Base-by-base conservation (phyloP, 352 stramenopile genomes). In the Poterioochromonas sp. region DNA sequence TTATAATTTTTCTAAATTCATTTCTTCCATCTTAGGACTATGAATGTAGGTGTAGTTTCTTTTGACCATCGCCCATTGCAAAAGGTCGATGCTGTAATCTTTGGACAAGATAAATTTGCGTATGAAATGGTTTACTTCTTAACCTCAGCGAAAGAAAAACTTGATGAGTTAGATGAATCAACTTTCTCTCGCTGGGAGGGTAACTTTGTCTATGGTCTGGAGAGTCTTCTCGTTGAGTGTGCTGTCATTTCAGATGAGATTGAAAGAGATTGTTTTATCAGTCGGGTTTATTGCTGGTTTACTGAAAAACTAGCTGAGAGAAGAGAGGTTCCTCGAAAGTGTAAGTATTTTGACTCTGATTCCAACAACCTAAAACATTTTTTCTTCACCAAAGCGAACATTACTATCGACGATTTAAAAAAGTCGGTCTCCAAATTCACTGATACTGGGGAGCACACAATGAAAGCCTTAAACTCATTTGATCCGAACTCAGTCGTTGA, bases 111-210 rank as follows among this genome's bases (percentile, higher is more conserved):
- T 39, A 74, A 74, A 37, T 74, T 74, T 54, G 65, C 39, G 34
- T 74, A 58, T 54, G 65, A 74, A 54, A 74, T 74, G 65, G 29
- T 74, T 35, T 26, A 74, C 39, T 74, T 74, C 41, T 20, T 74
- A 8, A 35, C 2, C 34, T 74, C 65, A 35, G 41, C 37, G 12
- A 34, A 3, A 12, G 39, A 74, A 2, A 74, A 74, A 39, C 29
- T 74, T 12, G 8, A 5, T 8, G 3, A 47, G 2, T 58, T 58
- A 15, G 34, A 71, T 15, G 15, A 29, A 1, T 40, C 39, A 26
- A 37, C 53, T 58, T 35, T 35, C 53, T 34, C 39, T 15, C 1
- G 15, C 8, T 74, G 65, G 65, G 65, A 74, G 32, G n/a, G 1
- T 26, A 58, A 54, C 29, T 74, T 74, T n/a, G 29, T 74, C 1